Conservation (phyloP, 306 rosid species). For the Prunus armeniaca region DNA sequence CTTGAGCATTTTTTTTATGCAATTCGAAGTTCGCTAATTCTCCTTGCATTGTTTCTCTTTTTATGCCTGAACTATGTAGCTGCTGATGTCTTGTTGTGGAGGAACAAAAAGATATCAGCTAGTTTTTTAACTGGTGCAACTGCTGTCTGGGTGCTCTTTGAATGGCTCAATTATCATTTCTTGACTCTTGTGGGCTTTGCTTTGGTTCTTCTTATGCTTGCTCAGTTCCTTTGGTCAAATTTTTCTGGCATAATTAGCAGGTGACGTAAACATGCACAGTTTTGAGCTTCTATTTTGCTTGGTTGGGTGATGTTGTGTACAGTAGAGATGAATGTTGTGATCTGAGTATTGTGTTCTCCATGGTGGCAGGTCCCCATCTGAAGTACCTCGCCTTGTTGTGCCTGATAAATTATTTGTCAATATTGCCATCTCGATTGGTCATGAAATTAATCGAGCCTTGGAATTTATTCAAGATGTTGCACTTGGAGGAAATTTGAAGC, state of each 20-base stretch:
- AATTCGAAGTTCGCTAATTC: constrained; percentile 2
- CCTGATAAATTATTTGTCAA: constrained; percentile 60
- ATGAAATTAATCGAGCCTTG: constrained; percentile 64
- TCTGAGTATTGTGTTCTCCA: constrained; percentile 17
- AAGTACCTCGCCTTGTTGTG: constrained; percentile 66
- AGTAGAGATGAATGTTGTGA: constrained; percentile 16
- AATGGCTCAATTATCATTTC: constrained; percentile 85
- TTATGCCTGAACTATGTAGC: constrained; percentile 45
- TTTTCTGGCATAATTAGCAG: constrained; percentile 62
- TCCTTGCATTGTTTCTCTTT: constrained; percentile 1
- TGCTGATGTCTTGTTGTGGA: constrained; percentile 94
- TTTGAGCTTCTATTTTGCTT: constrained; percentile 24
- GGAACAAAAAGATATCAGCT: constrained; percentile 94
- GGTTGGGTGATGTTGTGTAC: not conserved
- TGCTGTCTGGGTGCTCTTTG: constrained; percentile 78
- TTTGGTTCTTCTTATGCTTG: constrained; percentile 66
- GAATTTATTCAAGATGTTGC: constrained; percentile 76
- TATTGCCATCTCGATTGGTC: constrained; percentile 51
- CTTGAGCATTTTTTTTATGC: not conserved
- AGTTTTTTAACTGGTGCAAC: constrained; percentile 73
- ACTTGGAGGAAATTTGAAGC: constrained; percentile 74
- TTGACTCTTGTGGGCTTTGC: constrained; percentile 57
- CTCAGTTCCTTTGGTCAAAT: constrained; percentile 78
- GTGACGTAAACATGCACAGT: constrained; percentile 34
- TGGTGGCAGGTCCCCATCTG: constrained; percentile 53